phyloP scores from a whole-genome alignment of 140 eudicot species.

The Erigeron philadelphicus region DNA sequence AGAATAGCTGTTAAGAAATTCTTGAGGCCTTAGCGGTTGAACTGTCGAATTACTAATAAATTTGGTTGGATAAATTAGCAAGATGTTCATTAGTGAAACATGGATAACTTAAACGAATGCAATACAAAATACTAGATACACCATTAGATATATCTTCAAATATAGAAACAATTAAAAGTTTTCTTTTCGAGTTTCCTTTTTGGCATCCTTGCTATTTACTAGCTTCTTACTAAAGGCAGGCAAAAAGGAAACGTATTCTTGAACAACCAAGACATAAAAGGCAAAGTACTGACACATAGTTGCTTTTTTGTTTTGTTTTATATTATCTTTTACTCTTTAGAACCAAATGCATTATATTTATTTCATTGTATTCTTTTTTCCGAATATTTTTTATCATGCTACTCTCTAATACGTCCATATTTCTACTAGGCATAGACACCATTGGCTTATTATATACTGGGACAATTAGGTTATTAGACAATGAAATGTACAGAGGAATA shows the following conservation, averaged over 20 bases:
- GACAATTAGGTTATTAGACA: constrained; percentile 12
- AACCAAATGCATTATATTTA: background rate
- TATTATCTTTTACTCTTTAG: background rate
- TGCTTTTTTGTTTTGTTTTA: background rate
- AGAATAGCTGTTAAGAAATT: background rate
- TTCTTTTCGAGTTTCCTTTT: background rate
- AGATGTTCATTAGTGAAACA: background rate
- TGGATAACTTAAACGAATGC: background rate
- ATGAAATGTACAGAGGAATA: background rate
- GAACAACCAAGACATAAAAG: background rate
- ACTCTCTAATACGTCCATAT: background rate
- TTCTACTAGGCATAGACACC: background rate
- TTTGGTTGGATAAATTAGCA: background rate
- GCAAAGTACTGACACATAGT: background rate
- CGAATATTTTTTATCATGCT: background rate
- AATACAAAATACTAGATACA: constrained; percentile 6
- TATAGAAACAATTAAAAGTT: constrained; percentile 3
- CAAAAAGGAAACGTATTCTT: background rate
- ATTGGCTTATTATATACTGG: background rate
- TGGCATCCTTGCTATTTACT: background rate
- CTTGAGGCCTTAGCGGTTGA: background rate
- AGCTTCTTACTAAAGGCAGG: constrained; percentile 9
- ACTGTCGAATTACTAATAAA: background rate
- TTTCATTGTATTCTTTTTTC: no score
- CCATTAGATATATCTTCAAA: background rate